Base-by-base conservation (phyloP, 1,284 basidiomycete species). In the Termitomyces sp. region DNA sequence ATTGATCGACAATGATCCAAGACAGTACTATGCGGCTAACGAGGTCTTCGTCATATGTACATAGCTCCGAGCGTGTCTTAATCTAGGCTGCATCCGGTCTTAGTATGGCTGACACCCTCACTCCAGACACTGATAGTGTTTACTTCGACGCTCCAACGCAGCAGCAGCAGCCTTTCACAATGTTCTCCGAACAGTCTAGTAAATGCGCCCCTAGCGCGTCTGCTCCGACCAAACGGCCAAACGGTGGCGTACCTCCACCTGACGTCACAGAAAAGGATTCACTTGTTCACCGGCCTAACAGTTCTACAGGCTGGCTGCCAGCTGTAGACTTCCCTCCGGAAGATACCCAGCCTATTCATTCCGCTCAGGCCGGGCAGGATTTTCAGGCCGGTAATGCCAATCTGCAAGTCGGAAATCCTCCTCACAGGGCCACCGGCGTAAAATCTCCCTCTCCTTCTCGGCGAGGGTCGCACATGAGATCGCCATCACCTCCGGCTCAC, bases 81-180 rank as follows among this genome's bases (percentile, higher is more conserved):
- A 44, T 36, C 34, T 38, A n/a, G 24, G 52, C 17, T 26, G 19
- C 31, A 42, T 17, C 52, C 28, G 33, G 54, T 55, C 54, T 55
- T 17, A 55, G 54, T 24, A 55, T 55, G 54, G 43, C 42, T 49
- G 50, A 53, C 50, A 50, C 19, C 39, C 28, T 24, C 41, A 49
- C 73, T 36, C 70, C 73, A 31, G 56, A 64, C 50, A 74, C 71
- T 65, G 72, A 70, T 52, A 65, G 65, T 50, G 55, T 69, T 8
- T 76, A 75, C 64, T 75, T 74, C 59, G 74, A 76, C 70, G 73
- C 74, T 7, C 70, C 70, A 34, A 55, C 69, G 42, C 65, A 67
- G 54, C 64, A 67, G 43, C 63, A 69, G 36, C 48, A 43, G 34
- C 50, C 42, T 55, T 51, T 28, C 24, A 50, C 19, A 39, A 62